These are phyloP conservation scores for Xanthoconium stramineum DNA, from an alignment of 768 basidiomycete genomes.

Conservation along the genomic window DNA sequence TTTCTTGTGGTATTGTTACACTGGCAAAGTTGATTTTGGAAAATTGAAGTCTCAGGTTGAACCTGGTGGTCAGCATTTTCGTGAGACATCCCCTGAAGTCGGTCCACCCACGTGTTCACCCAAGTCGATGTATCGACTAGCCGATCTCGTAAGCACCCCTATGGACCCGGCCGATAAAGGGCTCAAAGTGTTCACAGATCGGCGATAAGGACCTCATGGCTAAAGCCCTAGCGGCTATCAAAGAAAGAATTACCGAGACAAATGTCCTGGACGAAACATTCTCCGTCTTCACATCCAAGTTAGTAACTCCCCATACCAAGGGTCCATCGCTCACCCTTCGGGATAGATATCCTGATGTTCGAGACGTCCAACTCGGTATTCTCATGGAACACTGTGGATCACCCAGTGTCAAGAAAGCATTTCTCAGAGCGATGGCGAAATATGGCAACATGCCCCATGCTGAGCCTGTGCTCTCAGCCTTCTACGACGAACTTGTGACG, in stretches of 20 bases:
- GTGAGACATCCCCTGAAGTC: neutral
- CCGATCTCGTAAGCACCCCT: slow-evolving; percentile 25
- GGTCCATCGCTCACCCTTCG: neutral
- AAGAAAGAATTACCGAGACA: slow-evolving; percentile 6
- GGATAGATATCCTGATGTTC: slow-evolving; percentile 19
- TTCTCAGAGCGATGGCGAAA: slow-evolving; percentile 8
- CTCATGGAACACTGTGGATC: slow-evolving; percentile 9
- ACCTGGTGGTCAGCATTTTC: neutral
- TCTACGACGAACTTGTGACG: slow-evolving; percentile 12
- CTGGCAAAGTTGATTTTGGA: slow-evolving; percentile 16
- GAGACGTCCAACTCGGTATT: slow-evolving; percentile 12
- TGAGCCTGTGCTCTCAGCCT: slow-evolving; percentile 10
- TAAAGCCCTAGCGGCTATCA: slow-evolving; percentile 18
- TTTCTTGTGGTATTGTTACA: slow-evolving; percentile 28
- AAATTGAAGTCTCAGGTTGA: slow-evolving; percentile 16
- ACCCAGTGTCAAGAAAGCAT: slow-evolving; percentile 12
- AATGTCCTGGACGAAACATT: slow-evolving; percentile 27
- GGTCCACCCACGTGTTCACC: slow-evolving; percentile 27
- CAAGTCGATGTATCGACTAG: slow-evolving; percentile 37
- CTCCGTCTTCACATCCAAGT: slow-evolving; percentile 28
- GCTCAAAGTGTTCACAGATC: slow-evolving; percentile 4
- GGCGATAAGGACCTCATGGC: slow-evolving; percentile 17
- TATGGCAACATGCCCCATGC: slow-evolving; percentile 8
- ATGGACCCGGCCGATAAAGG: neutral
- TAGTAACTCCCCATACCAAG: neutral